These are phyloP conservation scores for Rhizopogon sp. DNA, from an alignment of 768 basidiomycete genomes.

Conservation along the genomic window DNA sequence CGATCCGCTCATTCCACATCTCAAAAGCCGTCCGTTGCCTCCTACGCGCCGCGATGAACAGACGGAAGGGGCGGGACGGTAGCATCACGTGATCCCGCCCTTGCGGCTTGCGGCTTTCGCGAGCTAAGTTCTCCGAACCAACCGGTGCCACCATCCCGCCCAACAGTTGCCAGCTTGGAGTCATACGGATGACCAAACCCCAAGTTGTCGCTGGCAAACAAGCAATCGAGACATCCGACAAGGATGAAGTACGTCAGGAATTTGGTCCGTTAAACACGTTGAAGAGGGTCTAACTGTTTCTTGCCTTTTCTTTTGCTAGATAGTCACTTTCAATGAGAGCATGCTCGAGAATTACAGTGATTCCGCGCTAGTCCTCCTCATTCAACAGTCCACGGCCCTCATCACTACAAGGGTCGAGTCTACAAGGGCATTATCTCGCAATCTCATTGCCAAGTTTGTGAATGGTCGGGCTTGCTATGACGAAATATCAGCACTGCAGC, in stretches of 20 bases:
- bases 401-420: not conserved
- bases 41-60: too few relatives aligned
- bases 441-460: not conserved
- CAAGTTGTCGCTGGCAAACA: not conserved
- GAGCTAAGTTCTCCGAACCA: too few relatives aligned
- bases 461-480: not conserved
- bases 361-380: too few relatives aligned
- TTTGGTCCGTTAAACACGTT: not conserved
- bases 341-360: too few relatives aligned
- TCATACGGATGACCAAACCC: not conserved
- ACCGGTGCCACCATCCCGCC: too few relatives aligned
- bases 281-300: not conserved
- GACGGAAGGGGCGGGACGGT: too few relatives aligned
- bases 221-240: not conserved
- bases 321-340: not conserved
- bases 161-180: not conserved
- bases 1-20: too few relatives aligned
- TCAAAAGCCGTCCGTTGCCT: too few relatives aligned
- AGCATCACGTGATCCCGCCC: too few relatives aligned
- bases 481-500: constrained; percentile 1
- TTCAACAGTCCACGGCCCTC: too few relatives aligned
- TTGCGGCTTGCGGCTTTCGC: too few relatives aligned
- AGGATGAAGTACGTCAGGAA: not conserved
- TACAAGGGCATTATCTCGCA: not conserved
- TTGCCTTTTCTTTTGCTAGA: not conserved